Evolutionary conservation across 164 flowering plant genomes (phyloP).

Genomic region (Hamamelis virginiana): DNA sequence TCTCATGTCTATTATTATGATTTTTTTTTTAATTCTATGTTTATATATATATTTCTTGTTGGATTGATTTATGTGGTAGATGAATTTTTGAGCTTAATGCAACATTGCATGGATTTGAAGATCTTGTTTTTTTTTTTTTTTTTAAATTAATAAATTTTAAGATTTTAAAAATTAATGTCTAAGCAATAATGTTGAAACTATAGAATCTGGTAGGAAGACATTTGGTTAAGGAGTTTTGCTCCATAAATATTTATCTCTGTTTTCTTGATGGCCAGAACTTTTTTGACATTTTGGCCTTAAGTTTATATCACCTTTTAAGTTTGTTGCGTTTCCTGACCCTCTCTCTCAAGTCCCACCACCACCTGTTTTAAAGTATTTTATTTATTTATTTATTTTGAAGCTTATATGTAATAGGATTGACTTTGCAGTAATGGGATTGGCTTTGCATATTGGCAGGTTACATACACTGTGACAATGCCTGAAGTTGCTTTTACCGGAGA

Average conservation of each 20-base stretch:
- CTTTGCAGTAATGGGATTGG: background rate
- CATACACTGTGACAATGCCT: slow-evolving; percentile 64
- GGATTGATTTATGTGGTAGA: background rate
- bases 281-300: background rate
- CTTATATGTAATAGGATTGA: background rate
- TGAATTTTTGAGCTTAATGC: background rate
- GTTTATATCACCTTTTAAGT: too few relatives aligned
- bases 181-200: background rate
- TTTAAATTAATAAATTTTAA: background rate
- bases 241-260: too few relatives aligned
- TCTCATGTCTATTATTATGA: background rate
- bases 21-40: background rate
- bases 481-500: slow-evolving; percentile 98
- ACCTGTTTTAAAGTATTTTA: too few relatives aligned
- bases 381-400: too few relatives aligned
- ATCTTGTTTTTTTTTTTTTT: too few relatives aligned
- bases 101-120: background rate
- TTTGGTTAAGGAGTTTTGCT: background rate
- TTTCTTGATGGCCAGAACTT: background rate
- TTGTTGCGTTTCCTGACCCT: too few relatives aligned
- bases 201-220: background rate
- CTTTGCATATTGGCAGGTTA: slow-evolving; percentile 55
- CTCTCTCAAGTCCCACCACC: too few relatives aligned
- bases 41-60: background rate
- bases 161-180: background rate